A percentile compares a stretch with the other conserved stretches of the same genome.
These are phyloP conservation scores for Termitomyces eurrhizus DNA, from an alignment of 768 basidiomycete genomes.

Conservation along the genomic window DNA sequence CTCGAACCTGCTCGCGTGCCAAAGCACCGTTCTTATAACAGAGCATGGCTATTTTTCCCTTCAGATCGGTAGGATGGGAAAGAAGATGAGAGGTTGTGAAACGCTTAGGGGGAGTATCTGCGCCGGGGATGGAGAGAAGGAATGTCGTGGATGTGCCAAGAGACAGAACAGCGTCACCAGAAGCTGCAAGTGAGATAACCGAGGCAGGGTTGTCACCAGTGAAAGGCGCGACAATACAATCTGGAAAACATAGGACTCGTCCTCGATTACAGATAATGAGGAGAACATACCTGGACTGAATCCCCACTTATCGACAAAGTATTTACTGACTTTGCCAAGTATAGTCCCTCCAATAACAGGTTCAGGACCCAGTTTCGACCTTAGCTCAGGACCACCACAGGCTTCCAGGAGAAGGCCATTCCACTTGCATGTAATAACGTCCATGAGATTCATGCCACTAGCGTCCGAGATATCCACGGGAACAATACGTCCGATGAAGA, in stretches of 20 bases:
- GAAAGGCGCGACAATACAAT: slow-evolving; percentile 78
- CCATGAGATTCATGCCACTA: slow-evolving; percentile 89
- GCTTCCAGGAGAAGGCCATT: slow-evolving; percentile 59
- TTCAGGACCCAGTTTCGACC: slow-evolving; percentile 68
- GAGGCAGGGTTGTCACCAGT: slow-evolving; percentile 91
- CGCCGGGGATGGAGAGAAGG: slow-evolving; percentile 70
- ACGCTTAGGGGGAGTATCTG: slow-evolving; percentile 58
- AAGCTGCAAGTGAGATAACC: slow-evolving; percentile 66
- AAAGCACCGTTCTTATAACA: slow-evolving; percentile 90
- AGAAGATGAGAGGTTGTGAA: slow-evolving; percentile 75
- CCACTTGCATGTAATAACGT: slow-evolving; percentile 73
- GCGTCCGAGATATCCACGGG: slow-evolving; percentile 87
- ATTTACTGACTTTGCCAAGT: slow-evolving; percentile 61
- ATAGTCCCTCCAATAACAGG: slow-evolving; percentile 68
- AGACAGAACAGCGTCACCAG: slow-evolving; percentile 81
- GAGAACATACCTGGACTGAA: slow-evolving; percentile 53
- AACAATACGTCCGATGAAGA: slow-evolving; percentile 75
- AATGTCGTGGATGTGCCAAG: slow-evolving; percentile 88
- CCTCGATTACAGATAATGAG: not conserved
- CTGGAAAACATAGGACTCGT: slow-evolving; percentile 27
- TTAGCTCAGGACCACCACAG: slow-evolving; percentile 65
- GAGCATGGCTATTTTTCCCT: slow-evolving; percentile 82
- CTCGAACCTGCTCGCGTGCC: slow-evolving; percentile 72
- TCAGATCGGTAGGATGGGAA: slow-evolving; percentile 58
- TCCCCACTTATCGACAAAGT: slow-evolving; percentile 76